A percentile compares a stretch with the other conserved stretches of the same genome.
These are phyloP conservation scores for Cladophialophora yegresii DNA, from an alignment of 2,329 filamentous ascomycete species.

Conservation along the genomic window DNA sequence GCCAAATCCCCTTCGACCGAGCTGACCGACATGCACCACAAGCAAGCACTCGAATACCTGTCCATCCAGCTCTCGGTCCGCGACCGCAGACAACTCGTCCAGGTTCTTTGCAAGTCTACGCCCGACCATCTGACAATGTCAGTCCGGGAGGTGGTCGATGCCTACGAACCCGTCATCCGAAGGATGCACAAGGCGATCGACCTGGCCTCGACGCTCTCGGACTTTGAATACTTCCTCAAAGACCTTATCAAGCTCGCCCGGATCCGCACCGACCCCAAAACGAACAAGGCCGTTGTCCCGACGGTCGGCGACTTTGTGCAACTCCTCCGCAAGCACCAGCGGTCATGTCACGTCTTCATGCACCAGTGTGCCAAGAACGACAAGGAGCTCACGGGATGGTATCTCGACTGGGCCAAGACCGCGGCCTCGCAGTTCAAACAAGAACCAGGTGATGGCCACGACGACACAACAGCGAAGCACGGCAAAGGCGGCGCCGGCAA, in stretches of 20 bases:
- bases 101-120: conserved; percentile 65
- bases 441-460: conserved; percentile 29
- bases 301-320: conserved; percentile 72
- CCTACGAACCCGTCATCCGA: conserved; percentile 74
- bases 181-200: conserved; percentile 71
- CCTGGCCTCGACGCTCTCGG: conserved; percentile 67
- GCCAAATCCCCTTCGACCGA: conserved; percentile 43
- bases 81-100: conserved; percentile 71
- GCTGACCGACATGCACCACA: conserved; percentile 63
- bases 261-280: conserved; percentile 40
- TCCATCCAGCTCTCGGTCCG: conserved; percentile 69
- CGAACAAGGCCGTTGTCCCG: conserved; percentile 46
- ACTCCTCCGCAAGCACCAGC: conserved; percentile 65
- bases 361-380: conserved; percentile 70
- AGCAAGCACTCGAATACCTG: conserved; percentile 68
- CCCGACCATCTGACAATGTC: conserved; percentile 73
- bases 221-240: conserved; percentile 67
- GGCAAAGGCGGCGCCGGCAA: conserved; percentile 44
- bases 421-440: conserved; percentile 59
- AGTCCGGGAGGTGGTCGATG: conserved; percentile 64
- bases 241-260: conserved; percentile 66
- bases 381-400: conserved; percentile 63
- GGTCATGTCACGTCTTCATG: conserved; percentile 67
- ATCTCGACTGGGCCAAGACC: conserved; percentile 62
- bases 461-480: conserved; percentile 26